A percentile compares a stretch with the other conserved stretches of the same genome.
Evolutionary conservation across 305 asterid genomes (phyloP).

Genomic region (Ruellia speciosa): DNA sequence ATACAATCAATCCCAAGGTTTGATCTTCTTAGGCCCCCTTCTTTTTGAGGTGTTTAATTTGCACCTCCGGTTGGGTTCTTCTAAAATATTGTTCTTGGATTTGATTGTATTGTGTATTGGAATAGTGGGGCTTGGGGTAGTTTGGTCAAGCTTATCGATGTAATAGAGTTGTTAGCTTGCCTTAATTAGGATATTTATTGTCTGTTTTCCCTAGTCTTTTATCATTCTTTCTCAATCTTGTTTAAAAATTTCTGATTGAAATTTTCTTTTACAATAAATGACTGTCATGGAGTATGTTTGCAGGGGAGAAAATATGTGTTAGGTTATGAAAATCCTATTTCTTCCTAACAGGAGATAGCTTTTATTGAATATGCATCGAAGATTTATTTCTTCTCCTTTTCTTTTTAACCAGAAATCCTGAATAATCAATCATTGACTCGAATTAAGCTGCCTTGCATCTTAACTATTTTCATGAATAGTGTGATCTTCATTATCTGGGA

Average conservation of each 20-base stretch:
- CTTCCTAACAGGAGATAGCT: conserved; percentile 30
- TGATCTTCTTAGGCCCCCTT: too few relatives aligned
- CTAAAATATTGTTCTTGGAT: too few relatives aligned
- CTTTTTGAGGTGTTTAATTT: too few relatives aligned
- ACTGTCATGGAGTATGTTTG: conserved; percentile 29
- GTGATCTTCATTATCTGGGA: conserved; percentile 18
- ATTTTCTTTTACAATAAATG: conserved; percentile 18
- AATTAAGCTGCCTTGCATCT: conserved; percentile 17
- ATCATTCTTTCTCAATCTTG: too few relatives aligned
- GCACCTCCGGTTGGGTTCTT: too few relatives aligned
- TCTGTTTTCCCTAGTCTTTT: too few relatives aligned
- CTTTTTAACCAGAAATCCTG: conserved; percentile 9
- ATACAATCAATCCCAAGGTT: conserved; percentile 83
- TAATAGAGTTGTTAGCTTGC: too few relatives aligned
- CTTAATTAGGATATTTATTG: too few relatives aligned
- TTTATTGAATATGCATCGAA: conserved; percentile 29
- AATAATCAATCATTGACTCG: conserved; percentile 21
- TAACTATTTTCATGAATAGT: conserved; percentile 22
- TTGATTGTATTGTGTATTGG: too few relatives aligned
- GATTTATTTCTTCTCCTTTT: conserved; percentile 23
- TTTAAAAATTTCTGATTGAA: conserved; percentile 25
- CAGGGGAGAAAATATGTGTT: conserved; percentile 21
- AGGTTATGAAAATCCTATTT: conserved; percentile 31
- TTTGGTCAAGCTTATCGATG: too few relatives aligned
- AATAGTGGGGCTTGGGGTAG: too few relatives aligned